A percentile compares a stretch with the other conserved stretches of the same genome.
Evolutionary conservation across 495 filamentous ascomycete genomes (phyloP).

Genomic region (Penicillium lagena): DNA sequence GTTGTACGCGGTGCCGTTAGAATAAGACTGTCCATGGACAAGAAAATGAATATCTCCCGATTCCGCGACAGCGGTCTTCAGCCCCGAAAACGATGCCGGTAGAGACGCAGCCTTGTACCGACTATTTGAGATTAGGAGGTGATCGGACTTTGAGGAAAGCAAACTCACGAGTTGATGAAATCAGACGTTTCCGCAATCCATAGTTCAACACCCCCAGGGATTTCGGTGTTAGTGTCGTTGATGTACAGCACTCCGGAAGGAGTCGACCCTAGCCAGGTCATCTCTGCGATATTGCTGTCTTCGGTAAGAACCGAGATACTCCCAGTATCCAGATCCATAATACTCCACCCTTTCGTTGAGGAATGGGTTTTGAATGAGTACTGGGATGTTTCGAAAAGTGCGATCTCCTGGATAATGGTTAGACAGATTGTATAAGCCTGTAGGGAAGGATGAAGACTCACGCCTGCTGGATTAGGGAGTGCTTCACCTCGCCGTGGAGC

Average conservation of each 20-base stretch:
- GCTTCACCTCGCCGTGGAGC: conserved; percentile 30
- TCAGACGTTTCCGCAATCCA: conserved; percentile 29
- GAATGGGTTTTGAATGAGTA: conserved; percentile 41
- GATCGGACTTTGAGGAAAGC: not conserved
- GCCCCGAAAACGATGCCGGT: conserved; percentile 53
- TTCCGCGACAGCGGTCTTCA: conserved; percentile 54
- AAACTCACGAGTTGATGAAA: conserved; percentile 20
- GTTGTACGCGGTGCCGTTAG: conserved; percentile 58
- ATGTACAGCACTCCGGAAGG: conserved; percentile 40
- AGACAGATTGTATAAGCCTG: not conserved
- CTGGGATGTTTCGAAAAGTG: conserved; percentile 29
- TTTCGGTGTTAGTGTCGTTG: conserved; percentile 37
- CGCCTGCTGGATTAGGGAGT: conserved; percentile 31
- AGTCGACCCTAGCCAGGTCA: conserved; percentile 35
- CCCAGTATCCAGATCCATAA: conserved; percentile 35
- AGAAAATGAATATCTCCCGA: conserved; percentile 54
- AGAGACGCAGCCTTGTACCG: conserved; percentile 53
- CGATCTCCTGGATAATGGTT: conserved; percentile 13
- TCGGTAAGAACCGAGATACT: conserved; percentile 28
- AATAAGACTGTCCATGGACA: conserved; percentile 52
- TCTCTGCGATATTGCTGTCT: conserved; percentile 38
- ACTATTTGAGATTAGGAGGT: conserved; percentile 1
- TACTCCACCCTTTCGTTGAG: conserved; percentile 22
- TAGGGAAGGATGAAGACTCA: conserved; percentile 8
- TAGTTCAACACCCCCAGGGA: conserved; percentile 35